phyloP scores from a whole-genome alignment of 257 asterid species.

The Fraxinus excelsior region DNA sequence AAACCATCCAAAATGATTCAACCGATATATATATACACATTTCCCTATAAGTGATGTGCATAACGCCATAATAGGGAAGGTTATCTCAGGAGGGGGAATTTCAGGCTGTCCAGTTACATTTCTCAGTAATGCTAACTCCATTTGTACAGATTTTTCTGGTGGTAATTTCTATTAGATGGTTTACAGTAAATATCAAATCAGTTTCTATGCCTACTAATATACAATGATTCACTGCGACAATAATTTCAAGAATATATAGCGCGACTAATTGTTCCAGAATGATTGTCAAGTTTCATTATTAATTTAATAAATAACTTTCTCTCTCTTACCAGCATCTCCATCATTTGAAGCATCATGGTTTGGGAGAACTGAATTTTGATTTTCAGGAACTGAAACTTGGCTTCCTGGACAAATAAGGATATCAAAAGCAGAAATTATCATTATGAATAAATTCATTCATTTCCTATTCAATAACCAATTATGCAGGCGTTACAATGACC shows the following conservation, averaged over 20 bases:
- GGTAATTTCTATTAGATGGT: background rate
- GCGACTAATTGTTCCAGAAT: background rate
- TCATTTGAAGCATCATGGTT: slow-evolving; percentile 43
- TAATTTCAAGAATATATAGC: background rate
- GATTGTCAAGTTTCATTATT: background rate
- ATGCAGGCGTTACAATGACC: slow-evolving; percentile 7
- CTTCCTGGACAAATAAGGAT: slow-evolving; percentile 41
- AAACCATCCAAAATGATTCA: background rate
- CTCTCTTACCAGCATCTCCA: slow-evolving; percentile 55
- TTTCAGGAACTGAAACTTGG: slow-evolving; percentile 41
- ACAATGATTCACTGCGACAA: slow-evolving; percentile 17
- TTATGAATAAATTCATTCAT: background rate
- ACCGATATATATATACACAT: background rate
- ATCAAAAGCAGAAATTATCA: slow-evolving; percentile 12
- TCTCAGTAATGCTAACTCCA: background rate
- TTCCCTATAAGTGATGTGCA: background rate
- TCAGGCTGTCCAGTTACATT: background rate
- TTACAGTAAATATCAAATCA: background rate
- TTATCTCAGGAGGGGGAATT: background rate
- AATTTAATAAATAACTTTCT: slow-evolving; percentile 17
- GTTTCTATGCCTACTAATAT: slow-evolving; percentile 1
- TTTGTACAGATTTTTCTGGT: background rate
- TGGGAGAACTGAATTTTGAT: slow-evolving; percentile 36
- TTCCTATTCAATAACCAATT: slow-evolving; percentile 15
- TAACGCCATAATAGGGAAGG: background rate